Conservation (phyloP, 225 moss, liverwort and hornwort species). For the Polytrichum formosum region DNA sequence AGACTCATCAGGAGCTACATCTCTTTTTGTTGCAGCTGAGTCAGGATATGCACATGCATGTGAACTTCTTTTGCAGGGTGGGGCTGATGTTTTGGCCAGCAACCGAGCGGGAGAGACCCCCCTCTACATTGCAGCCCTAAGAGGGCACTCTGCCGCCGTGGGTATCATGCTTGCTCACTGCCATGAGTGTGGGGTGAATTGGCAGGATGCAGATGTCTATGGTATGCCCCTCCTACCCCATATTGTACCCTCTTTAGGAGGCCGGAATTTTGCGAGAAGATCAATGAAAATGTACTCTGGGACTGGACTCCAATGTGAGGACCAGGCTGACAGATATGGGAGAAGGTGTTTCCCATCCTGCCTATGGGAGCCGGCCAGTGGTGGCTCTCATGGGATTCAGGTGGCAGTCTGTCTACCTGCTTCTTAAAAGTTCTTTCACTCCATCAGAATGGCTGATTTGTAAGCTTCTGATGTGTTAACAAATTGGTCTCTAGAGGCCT, state of each 20-base stretch:
- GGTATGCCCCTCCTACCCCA: slow-evolving; percentile 66
- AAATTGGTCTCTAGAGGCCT: not conserved
- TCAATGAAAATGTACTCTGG: slow-evolving; percentile 27
- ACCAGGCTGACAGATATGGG: slow-evolving; percentile 24
- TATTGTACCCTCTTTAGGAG: slow-evolving; percentile 45
- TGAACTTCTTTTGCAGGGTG: slow-evolving; percentile 64
- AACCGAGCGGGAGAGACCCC: slow-evolving; percentile 87
- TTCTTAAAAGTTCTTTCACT: slow-evolving; percentile 19
- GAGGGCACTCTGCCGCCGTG: slow-evolving; percentile 74
- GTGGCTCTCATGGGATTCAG: slow-evolving; percentile 31
- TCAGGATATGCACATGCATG: slow-evolving; percentile 75
- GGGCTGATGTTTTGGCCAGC: slow-evolving; percentile 80
- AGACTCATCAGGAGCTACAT: slow-evolving; percentile 70
- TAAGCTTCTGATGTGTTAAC: not conserved
- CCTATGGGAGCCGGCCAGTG: slow-evolving; percentile 35
- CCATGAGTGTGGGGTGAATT: slow-evolving; percentile 71
- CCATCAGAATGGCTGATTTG: slow-evolving; percentile 5
- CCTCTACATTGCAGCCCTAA: slow-evolving; percentile 87
- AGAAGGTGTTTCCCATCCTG: slow-evolving; percentile 23
- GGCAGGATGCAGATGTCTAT: slow-evolving; percentile 85
- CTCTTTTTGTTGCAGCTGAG: slow-evolving; percentile 86
- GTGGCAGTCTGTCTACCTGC: slow-evolving; percentile 27
- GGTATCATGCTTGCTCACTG: slow-evolving; percentile 83
- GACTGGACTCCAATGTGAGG: slow-evolving; percentile 29
- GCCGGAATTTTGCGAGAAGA: slow-evolving; percentile 32